Evolutionary conservation across 352 stramenopile genomes (phyloP).

Genomic region (Albugo candida): DNA sequence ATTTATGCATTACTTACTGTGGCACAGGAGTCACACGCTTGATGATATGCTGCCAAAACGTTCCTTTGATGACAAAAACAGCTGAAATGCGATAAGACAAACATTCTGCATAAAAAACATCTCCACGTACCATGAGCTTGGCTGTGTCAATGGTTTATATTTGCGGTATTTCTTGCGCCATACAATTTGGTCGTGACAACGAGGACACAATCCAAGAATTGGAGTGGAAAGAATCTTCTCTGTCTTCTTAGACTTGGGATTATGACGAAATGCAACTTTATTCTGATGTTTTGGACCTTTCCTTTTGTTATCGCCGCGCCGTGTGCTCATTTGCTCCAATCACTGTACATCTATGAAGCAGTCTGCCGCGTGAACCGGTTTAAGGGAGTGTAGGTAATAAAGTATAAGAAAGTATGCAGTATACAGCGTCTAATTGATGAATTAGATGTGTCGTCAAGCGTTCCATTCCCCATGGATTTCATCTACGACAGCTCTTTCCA

Average conservation of each 20-base stretch:
- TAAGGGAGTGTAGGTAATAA: too few relatives aligned
- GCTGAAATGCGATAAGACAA: background rate
- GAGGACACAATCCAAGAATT: conserved; percentile 84
- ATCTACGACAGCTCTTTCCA: conserved; percentile 53
- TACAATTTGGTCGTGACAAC: conserved; percentile 93
- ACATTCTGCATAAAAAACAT: background rate
- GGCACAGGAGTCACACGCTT: conserved; percentile 81
- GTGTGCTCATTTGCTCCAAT: conserved; percentile 42
- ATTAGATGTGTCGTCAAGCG: too few relatives aligned
- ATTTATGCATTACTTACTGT: conserved; percentile 16
- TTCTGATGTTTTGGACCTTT: conserved; percentile 92
- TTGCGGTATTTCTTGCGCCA: conserved; percentile 99
- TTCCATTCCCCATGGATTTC: conserved; percentile 6
- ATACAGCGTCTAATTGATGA: too few relatives aligned
- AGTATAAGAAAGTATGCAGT: too few relatives aligned
- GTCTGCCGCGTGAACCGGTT: too few relatives aligned
- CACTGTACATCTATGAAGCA: background rate
- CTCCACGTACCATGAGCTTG: conserved; percentile 63
- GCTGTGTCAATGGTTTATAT: conserved; percentile 93
- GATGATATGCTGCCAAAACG: conserved; percentile 88
- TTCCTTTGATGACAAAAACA: conserved; percentile 75
- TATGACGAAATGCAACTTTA: conserved; percentile 95
- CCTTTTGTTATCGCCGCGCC: conserved; percentile 72
- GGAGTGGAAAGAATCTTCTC: conserved; percentile 81
- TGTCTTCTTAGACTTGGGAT: conserved; percentile 96